These are phyloP conservation scores for Umbellularia californica DNA, from an alignment of 164 flowering plant genomes.

Conservation along the genomic window DNA sequence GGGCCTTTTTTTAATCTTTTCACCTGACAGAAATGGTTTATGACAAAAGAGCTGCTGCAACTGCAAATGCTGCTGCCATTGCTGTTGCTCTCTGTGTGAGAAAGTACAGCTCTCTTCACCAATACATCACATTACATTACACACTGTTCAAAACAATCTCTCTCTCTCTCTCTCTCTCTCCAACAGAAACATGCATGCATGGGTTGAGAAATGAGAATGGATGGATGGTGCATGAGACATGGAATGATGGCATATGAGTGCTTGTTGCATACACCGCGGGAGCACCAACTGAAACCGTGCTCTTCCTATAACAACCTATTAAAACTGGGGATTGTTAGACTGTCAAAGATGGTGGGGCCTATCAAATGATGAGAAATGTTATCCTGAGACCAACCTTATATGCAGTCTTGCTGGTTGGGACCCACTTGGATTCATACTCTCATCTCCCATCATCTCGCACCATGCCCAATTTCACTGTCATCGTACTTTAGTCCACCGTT, in stretches of 20 bases:
- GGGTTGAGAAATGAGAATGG: neutral
- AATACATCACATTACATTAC: neutral
- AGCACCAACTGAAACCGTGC: no score
- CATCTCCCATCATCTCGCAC: no score
- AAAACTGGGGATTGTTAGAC: no score
- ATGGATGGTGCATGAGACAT: neutral
- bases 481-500: no score
- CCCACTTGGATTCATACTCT: no score
- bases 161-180: constrained; percentile 2
- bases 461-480: no score
- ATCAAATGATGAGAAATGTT: no score
- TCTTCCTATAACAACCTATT: no score
- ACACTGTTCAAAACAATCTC: neutral
- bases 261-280: no score
- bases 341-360: no score
- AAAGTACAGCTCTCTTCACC: constrained; percentile 17
- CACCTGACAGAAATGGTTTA: constrained; percentile 12
- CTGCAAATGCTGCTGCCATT: constrained; percentile 1
- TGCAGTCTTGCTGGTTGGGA: no score
- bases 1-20: neutral
- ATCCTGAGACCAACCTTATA: no score
- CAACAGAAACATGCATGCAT: neutral
- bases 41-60: neutral
- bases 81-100: constrained; percentile 1
- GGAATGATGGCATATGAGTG: neutral